phyloP scores from a whole-genome alignment of 768 basidiomycete genomes.

The Fomitopsis pulvina region DNA sequence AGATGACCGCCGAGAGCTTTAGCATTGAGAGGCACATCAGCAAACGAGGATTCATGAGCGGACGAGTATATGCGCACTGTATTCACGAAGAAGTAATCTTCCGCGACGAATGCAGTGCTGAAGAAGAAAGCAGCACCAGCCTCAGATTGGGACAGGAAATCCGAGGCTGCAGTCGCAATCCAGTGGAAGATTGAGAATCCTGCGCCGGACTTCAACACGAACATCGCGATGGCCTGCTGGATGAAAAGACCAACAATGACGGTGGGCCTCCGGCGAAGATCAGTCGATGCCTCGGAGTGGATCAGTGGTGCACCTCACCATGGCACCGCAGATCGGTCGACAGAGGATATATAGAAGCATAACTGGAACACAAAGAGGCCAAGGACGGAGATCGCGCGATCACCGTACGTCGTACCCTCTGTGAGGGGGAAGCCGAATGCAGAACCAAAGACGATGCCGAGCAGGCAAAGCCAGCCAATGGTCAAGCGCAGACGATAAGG shows the following conservation, averaged over 20 bases:
- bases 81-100: constrained; percentile 84
- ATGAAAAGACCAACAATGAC: constrained; percentile 80
- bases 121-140: constrained; percentile 83
- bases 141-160: constrained; percentile 65
- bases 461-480: constrained; percentile 70
- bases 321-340: constrained; percentile 53
- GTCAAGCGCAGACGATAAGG: constrained; percentile 46
- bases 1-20: constrained; percentile 75
- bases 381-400: constrained; percentile 76
- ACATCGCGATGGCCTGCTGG: constrained; percentile 82
- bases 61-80: constrained; percentile 33
- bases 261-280: constrained; percentile 51
- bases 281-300: neutral
- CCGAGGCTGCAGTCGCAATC: constrained; percentile 74
- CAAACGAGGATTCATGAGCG: neutral
- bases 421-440: constrained; percentile 75
- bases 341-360: constrained; percentile 65
- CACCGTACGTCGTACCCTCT: constrained; percentile 61
- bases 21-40: constrained; percentile 1
- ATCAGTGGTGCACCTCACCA: constrained; percentile 41
- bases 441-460: constrained; percentile 77
- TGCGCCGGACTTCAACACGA: constrained; percentile 80
- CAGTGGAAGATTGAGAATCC: constrained; percentile 82
- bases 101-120: constrained; percentile 51
- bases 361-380: constrained; percentile 78